These are phyloP conservation scores for Panaeolus cyanescens DNA, from an alignment of 768 basidiomycete species.

Conservation along the genomic window DNA sequence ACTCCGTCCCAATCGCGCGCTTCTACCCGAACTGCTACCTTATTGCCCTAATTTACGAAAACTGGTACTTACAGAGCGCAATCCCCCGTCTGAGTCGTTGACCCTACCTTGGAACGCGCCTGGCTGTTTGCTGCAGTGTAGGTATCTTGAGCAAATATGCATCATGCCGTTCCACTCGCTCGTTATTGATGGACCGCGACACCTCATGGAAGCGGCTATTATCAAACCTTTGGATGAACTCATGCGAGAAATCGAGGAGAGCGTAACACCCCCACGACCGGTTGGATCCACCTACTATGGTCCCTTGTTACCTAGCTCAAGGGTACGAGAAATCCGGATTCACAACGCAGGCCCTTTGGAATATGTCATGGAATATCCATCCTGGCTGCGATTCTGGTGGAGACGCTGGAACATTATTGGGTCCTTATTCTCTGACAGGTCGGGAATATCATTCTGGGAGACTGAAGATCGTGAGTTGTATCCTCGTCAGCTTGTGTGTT, in stretches of 20 bases:
- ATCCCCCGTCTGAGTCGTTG: constrained; percentile 18
- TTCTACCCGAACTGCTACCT: constrained; percentile 35
- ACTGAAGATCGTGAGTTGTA: constrained; percentile 18
- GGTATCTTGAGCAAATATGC: constrained; percentile 37
- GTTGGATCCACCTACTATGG: not conserved
- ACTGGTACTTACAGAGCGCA: constrained; percentile 37
- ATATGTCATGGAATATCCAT: constrained; percentile 17
- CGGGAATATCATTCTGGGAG: constrained; percentile 14
- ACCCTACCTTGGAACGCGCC: constrained; percentile 38
- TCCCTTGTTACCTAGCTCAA: not conserved
- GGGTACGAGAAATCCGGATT: constrained; percentile 35
- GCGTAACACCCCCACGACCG: not conserved
- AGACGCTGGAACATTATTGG: constrained; percentile 23
- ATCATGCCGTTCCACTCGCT: constrained; percentile 44
- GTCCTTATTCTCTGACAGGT: constrained; percentile 20
- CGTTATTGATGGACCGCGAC: constrained; percentile 33
- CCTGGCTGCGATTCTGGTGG: constrained; percentile 23
- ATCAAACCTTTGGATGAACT: constrained; percentile 42
- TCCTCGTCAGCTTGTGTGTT: not conserved
- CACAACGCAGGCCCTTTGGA: constrained; percentile 38
- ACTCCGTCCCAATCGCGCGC: not conserved
- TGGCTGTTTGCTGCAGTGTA: constrained; percentile 4
- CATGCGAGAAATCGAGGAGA: constrained; percentile 35
- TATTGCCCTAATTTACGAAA: constrained; percentile 42
- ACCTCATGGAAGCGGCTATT: constrained; percentile 39